Evolutionary conservation across 805 yeast species (phyloP).

Genomic region (Priceomyces melissophilus): DNA sequence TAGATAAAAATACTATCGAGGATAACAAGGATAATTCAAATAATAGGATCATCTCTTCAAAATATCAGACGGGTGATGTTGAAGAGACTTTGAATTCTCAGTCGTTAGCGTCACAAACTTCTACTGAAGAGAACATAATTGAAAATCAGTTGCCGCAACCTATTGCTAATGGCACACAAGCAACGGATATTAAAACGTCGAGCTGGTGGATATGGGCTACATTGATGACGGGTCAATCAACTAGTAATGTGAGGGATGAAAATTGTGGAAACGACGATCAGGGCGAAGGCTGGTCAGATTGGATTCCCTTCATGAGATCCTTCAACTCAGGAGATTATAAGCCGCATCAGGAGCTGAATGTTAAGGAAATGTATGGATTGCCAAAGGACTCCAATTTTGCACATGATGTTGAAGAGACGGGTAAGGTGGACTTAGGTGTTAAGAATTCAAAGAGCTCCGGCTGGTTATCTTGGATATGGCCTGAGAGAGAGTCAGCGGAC

Average conservation of each 20-base stretch:
- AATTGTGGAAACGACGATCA: not conserved
- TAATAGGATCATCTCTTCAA: not conserved
- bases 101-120: too few relatives aligned
- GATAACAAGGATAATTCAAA: not conserved
- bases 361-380: too few relatives aligned
- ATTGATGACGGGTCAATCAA: not conserved
- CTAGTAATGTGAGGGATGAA: too few relatives aligned
- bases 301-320: constrained; percentile 2
- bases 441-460: not conserved
- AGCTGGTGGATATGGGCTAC: not conserved
- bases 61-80: not conserved
- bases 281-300: constrained; percentile 6
- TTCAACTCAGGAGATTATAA: too few relatives aligned
- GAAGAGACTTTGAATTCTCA: not conserved
- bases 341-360: too few relatives aligned
- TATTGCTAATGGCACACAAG: not conserved
- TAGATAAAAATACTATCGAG: too few relatives aligned
- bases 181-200: not conserved
- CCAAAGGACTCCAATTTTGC: too few relatives aligned
- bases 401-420: too few relatives aligned
- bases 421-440: too few relatives aligned
- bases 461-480: constrained; percentile 29
- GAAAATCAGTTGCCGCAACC: too few relatives aligned
- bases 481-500: constrained; percentile 10
- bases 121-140: too few relatives aligned